Evolutionary conservation across 805 yeast species (phyloP), one percentile per base, ranked within the genome.

Genomic region (Helenozyma baotianmanensis): DNA sequence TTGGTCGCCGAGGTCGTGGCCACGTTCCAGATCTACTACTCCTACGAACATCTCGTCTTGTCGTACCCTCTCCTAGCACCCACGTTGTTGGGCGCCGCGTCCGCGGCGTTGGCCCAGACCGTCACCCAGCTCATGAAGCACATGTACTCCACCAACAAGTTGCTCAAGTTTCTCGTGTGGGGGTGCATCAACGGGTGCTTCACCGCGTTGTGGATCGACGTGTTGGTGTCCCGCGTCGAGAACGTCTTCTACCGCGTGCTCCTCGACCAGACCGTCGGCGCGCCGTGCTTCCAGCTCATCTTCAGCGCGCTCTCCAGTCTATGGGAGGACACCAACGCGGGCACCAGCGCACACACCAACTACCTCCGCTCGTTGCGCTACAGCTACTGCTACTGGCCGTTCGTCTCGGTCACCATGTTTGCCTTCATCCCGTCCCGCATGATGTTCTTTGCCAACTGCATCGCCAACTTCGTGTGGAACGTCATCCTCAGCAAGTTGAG

Each of bases 351-450:
- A 11, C 39, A 26, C 16, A 21, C 48, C 12, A 56, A 70, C 7
- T 76, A 64, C 41, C 36, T 73, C 33, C 70, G 64, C 27, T 63
- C 78, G 7, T 51, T 79, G 38, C 70, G 69, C 35, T 67, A 70
- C 35, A 70, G 79, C 22, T 76, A 72, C 47, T 55, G 74, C 48
- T 65, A 69, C 32, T 79, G 83, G 82, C 83, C 85, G 3, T 54
- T 72, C 25, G 70, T 76, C 33, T 74, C 81, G 10, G 54, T 70
- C 7, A 39, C 69, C 24, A 63, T 73, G 38, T 79, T 79, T 50
- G 60, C 64, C 14, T 58, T 69, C 27, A 52, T 77, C 9, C 77
- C 75, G 0, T 59, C 62, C 21, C 53, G 63, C n/a, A 50, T 68
- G 44, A 70, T 79, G 43, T 76, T 78, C 53, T 79, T 81, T 1